Evolutionary conservation across 139 green algal species (phyloP), one percentile per base, ranked within the genome.

Genomic region (Prasinococcaceae sp.): DNA sequence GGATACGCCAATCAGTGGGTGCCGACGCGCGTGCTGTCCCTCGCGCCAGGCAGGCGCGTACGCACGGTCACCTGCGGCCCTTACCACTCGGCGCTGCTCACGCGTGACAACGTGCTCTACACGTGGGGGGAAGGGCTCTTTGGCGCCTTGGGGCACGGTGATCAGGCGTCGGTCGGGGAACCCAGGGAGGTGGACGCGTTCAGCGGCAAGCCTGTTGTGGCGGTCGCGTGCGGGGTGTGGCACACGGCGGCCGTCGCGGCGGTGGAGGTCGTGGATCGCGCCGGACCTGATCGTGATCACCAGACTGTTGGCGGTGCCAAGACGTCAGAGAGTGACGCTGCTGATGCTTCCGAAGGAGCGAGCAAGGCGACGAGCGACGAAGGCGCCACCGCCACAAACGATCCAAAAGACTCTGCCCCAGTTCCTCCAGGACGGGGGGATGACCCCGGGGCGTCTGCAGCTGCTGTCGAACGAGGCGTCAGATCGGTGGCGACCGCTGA

Each of bases 71-170:
- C 80, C 0, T 94, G 85, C 65, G 87, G 87, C 0, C 72, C 85
- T 4, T 94, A 75, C 63, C 88, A 97, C 65, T 75, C 61, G 3
- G 82, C 83, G 0, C 65, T 87, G 20, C 70, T 77, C 3, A 37
- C 58, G 14, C 65, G 66, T 2, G 79, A 24, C 26, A 63, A 85
- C 6, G 19, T 41, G 16, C 74, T 95, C 19, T 95, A 81, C 73
- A 93, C 83, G 0, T 97, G 90, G 84, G 88, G 88, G 17, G 81
- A 93, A 47, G 86, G 86, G n/a, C 61, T 82, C 39, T 83, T 81
- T 51, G 84, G 84, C 4, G 81, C 80, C 56, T 76, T 95, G 24
- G 88, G 87, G 1, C 85, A 93, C 24, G 59, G 47, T 9, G 26
- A 68, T 35, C 24, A 30, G 6, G 37, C 40, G 55, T 55, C 28